Conservation (phyloP, 1,284 basidiomycete genomes). For the Hortiboletus rubellus region DNA sequence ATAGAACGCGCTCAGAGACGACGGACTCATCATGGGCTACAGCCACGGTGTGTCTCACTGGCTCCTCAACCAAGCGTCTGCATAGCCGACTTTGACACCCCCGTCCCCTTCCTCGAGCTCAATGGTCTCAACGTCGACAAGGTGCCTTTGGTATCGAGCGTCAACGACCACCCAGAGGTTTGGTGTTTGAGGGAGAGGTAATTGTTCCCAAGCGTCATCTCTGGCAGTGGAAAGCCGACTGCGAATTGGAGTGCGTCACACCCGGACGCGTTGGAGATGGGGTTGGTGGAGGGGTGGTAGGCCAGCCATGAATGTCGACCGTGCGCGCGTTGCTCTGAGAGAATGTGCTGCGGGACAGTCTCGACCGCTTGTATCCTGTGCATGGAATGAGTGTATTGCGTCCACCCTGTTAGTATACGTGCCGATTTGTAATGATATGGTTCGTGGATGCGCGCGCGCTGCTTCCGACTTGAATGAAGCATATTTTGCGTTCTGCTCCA, state of each 20-base stretch:
- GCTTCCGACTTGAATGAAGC: too few relatives aligned
- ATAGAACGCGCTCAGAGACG: slow-evolving; percentile 18
- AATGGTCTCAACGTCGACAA: slow-evolving; percentile 76
- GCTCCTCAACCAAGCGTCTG: slow-evolving; percentile 91
- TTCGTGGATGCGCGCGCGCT: too few relatives aligned
- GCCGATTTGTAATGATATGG: too few relatives aligned
- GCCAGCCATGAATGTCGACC: slow-evolving; percentile 66
- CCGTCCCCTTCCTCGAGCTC: slow-evolving; percentile 79
- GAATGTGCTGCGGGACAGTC: too few relatives aligned
- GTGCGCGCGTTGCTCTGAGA: slow-evolving; percentile 62
- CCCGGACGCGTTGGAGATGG: slow-evolving; percentile 77
- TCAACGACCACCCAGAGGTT: slow-evolving; percentile 64
- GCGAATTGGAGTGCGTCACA: slow-evolving; percentile 65
- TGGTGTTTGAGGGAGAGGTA: slow-evolving; percentile 65
- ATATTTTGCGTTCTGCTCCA: too few relatives aligned
- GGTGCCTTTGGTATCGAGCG: slow-evolving; percentile 72
- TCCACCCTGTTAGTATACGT: too few relatives aligned
- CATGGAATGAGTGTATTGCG: too few relatives aligned
- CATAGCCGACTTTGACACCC: slow-evolving; percentile 93
- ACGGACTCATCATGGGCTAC: neutral
- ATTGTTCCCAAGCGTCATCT: slow-evolving; percentile 97
- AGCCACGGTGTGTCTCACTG: slow-evolving; percentile 46
- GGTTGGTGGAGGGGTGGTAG: slow-evolving; percentile 61
- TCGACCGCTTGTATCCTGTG: too few relatives aligned
- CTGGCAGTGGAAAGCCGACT: slow-evolving; percentile 82